phyloP scores from a whole-genome alignment of 345 rosid genomes.

The Fremontodendron californicum region DNA sequence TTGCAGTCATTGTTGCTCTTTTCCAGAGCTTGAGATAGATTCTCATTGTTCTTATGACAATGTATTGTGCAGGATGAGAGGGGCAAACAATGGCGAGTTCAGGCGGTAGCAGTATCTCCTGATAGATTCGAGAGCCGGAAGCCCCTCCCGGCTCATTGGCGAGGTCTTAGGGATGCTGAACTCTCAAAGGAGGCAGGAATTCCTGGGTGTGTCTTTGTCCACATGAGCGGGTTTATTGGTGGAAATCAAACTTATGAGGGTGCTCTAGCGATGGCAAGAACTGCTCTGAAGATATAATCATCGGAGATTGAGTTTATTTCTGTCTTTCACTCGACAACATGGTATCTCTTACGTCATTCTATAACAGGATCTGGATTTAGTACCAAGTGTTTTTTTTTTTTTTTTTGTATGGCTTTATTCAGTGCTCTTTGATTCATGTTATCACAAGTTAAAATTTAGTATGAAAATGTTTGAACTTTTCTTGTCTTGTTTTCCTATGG shows the following conservation, averaged over 20 bases:
- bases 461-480: neutral
- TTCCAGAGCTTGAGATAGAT: neutral
- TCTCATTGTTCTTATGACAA: neutral
- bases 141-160: constrained; percentile 80
- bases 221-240: constrained; percentile 86
- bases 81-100: constrained; percentile 74
- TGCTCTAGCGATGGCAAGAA: constrained; percentile 72
- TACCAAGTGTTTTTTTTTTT: no score
- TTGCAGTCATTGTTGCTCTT: neutral
- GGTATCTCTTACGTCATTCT: neutral
- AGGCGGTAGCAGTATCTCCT: constrained; percentile 81
- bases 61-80: constrained; percentile 64
- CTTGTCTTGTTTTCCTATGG: neutral
- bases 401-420: neutral
- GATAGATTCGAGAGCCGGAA: constrained; percentile 89
- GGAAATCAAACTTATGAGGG: constrained; percentile 71
- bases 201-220: constrained; percentile 78
- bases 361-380: neutral
- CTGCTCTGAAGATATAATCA: constrained; percentile 29
- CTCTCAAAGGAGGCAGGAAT: constrained; percentile 67
- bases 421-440: neutral
- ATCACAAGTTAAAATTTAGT: neutral
- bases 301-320: neutral
- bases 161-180: constrained; percentile 76
- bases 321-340: neutral